Evolutionary conservation across 2,329 filamentous ascomycete species (phyloP).

Genomic region (Cordyceps javanica): DNA sequence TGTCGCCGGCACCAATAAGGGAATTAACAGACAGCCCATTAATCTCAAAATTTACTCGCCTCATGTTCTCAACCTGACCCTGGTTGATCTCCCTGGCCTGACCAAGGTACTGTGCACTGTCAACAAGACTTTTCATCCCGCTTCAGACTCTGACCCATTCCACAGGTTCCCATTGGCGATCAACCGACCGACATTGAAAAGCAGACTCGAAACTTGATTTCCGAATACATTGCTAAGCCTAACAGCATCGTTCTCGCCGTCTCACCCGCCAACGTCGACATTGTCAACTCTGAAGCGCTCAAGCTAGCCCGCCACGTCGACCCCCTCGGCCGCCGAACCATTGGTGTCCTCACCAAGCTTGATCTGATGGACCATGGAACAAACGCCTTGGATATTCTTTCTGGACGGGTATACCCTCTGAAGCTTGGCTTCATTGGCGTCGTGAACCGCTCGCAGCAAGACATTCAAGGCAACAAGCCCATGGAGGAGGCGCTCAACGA

Average conservation of each 20-base stretch:
- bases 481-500: conserved; percentile 84
- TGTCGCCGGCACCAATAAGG: conserved; percentile 91
- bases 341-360: conserved; percentile 93
- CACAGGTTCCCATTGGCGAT: conserved; percentile 87
- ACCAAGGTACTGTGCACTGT: conserved; percentile 63
- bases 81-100: conserved; percentile 91
- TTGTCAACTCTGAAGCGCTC: conserved; percentile 95
- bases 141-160: neutral
- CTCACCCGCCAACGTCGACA: conserved; percentile 93
- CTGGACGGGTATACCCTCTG: conserved; percentile 89
- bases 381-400: conserved; percentile 95
- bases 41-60: conserved; percentile 98
- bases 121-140: neutral
- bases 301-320: conserved; percentile 97
- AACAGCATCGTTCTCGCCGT: conserved; percentile 98
- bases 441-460: conserved; percentile 95
- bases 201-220: conserved; percentile 91
- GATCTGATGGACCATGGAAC: conserved; percentile 99
- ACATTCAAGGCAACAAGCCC: conserved; percentile 94
- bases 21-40: conserved; percentile 94
- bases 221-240: conserved; percentile 97
- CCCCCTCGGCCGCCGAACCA: conserved; percentile 86
- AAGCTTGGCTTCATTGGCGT: conserved; percentile 98
- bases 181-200: conserved; percentile 98
- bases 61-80: conserved; percentile 88